phyloP scores from a whole-genome alignment of 257 asterid genomes.

The Apocynum venetum region DNA sequence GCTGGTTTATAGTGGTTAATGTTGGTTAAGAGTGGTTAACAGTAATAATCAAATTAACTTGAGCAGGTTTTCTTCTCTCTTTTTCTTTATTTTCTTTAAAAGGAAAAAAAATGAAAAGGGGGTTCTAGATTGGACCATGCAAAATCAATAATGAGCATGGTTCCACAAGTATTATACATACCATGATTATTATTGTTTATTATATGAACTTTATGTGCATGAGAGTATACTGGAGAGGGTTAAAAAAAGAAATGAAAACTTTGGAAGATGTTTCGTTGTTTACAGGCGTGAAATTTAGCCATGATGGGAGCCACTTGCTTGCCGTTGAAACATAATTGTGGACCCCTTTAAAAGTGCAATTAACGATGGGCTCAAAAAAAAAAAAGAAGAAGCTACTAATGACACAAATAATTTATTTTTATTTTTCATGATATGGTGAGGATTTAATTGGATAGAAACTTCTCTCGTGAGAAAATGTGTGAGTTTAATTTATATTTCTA shows the following conservation, averaged over 20 bases:
- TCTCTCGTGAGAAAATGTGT: no score
- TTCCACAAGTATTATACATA: conserved; percentile 9
- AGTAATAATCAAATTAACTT: conserved; percentile 3
- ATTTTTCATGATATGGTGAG: no score
- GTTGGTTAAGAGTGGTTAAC: conserved; percentile 1
- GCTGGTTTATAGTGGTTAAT: conserved; percentile 1
- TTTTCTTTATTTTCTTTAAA: not conserved
- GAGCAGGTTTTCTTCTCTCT: not conserved
- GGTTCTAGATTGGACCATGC: conserved; percentile 29
- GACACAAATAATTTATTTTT: no score
- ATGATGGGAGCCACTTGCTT: conserved; percentile 50
- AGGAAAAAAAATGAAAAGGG: no score
- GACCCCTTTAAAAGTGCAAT: conserved; percentile 26
- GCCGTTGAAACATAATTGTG: conserved; percentile 35
- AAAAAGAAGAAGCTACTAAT: no score
- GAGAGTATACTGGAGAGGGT: not conserved
- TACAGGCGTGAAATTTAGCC: conserved; percentile 52
- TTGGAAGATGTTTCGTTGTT: conserved; percentile 26
- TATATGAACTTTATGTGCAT: conserved; percentile 18
- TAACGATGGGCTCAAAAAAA: conserved; percentile 23
- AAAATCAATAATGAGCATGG: conserved; percentile 16
- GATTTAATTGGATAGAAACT: no score
- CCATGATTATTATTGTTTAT: conserved; percentile 18
- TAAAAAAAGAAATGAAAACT: not conserved
- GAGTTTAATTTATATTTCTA: no score